phyloP scores from a whole-genome alignment of 2,329 filamentous ascomycete species.

The Coniochaeta prunicola region DNA sequence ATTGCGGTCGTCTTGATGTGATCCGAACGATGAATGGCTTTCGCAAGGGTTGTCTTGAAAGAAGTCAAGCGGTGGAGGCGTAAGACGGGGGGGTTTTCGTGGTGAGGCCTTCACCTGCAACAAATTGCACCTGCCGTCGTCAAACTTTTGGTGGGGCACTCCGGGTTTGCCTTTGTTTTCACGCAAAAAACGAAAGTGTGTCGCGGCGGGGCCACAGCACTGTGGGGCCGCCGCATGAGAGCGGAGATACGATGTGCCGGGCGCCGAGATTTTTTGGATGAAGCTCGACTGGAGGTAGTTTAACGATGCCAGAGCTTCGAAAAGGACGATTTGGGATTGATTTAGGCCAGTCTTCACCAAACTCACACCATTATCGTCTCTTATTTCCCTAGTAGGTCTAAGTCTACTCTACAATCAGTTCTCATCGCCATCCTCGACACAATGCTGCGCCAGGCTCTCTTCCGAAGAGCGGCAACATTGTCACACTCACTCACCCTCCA shows the following conservation, averaged over 20 bases:
- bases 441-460: slow-evolving; percentile 11
- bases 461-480: slow-evolving; percentile 7
- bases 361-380: background rate
- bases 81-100: slow-evolving; percentile 5
- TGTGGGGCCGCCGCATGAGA: background rate
- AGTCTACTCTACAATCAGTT: background rate
- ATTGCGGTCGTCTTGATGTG: slow-evolving; percentile 16
- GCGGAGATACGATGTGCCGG: background rate
- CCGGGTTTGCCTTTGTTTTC: background rate
- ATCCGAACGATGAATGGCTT: background rate
- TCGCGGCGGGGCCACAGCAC: background rate
- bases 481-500: background rate
- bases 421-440: background rate
- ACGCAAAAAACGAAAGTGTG: slow-evolving; percentile 1
- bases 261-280: background rate
- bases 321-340: background rate
- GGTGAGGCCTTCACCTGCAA: background rate
- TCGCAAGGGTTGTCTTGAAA: background rate
- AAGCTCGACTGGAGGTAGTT: background rate
- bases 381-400: background rate
- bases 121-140: slow-evolving; percentile 1
- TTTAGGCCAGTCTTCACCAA: background rate
- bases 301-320: background rate
- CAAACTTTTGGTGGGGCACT: slow-evolving; percentile 1
- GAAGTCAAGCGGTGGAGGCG: slow-evolving; percentile 4